Percentiles rank a stretch among this genome's conserved stretches.
Evolutionary conservation across 2,329 filamentous ascomycete genomes (phyloP).

Genomic region (Scytalidium sp.): DNA sequence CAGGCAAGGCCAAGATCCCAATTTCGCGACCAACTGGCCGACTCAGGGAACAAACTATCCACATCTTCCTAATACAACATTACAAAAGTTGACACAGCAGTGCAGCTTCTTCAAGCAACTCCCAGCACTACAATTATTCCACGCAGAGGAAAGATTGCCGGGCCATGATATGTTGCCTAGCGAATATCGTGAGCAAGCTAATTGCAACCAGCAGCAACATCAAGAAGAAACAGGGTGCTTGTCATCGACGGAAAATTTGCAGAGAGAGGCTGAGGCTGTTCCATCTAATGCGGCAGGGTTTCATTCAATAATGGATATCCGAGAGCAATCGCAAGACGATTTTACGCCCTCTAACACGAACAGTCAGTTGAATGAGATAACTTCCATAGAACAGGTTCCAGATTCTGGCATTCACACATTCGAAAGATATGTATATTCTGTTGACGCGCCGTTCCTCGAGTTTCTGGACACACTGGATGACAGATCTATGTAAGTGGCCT

Average conservation of each 20-base stretch:
- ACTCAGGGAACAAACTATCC: neutral
- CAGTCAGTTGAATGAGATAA: neutral
- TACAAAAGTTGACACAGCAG: neutral
- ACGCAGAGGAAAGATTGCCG: neutral
- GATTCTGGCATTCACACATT: neutral
- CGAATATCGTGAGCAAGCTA: neutral
- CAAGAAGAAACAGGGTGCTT: neutral
- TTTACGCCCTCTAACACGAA: neutral
- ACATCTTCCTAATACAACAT: neutral
- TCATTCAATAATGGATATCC: neutral
- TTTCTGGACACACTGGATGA: neutral
- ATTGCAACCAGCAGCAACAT: neutral
- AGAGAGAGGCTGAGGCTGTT: neutral
- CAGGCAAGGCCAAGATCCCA: neutral
- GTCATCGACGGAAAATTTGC: neutral
- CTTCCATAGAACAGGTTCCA: neutral
- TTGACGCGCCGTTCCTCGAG: neutral
- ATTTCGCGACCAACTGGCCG: neutral
- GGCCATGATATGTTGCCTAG: neutral
- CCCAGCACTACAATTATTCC: neutral
- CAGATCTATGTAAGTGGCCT: neutral
- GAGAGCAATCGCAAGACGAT: neutral
- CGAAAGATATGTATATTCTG: neutral
- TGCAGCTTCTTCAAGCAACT: neutral
- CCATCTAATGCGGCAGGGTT: neutral